A percentile compares a stretch with the other conserved stretches of the same genome.
Conservation (phyloP, 306 rosid genomes). For the Castanea sativa region DNA sequence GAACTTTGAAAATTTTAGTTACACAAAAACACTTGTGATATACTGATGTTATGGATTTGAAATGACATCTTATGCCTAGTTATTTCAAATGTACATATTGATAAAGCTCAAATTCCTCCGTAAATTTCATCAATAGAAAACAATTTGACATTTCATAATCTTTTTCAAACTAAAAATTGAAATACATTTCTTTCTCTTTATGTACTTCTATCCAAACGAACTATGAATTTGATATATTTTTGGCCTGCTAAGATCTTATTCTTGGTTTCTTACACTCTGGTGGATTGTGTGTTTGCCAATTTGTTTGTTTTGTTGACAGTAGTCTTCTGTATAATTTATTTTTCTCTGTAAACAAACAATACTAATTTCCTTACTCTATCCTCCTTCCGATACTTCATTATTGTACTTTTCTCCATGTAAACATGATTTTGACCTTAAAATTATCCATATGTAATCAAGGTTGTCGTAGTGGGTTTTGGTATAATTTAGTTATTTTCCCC, state of each 20-base stretch:
- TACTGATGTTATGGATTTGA: too few species aligned
- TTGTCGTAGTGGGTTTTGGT: background rate
- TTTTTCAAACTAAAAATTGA: too few species aligned
- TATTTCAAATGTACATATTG: too few species aligned
- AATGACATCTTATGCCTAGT: too few species aligned
- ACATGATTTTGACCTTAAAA: background rate
- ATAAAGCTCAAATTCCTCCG: too few species aligned
- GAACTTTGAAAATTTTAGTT: too few species aligned
- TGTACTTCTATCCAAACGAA: too few species aligned
- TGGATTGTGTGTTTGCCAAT: background rate
- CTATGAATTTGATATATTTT: background rate
- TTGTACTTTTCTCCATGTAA: background rate
- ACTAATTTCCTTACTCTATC: background rate
- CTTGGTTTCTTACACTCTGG: background rate
- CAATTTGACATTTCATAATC: too few species aligned
- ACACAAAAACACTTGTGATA: too few species aligned
- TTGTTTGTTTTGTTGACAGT: background rate
- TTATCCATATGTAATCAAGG: background rate
- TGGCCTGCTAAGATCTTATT: background rate
- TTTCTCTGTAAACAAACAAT: background rate
- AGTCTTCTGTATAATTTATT: background rate
- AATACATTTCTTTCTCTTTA: too few species aligned
- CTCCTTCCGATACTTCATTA: background rate
- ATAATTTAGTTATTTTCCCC: background rate
- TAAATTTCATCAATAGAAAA: too few species aligned